A percentile compares a stretch with the other conserved stretches of the same genome.
Conservation (phyloP, 1,284 basidiomycete genomes). For the Porodaedalea pini region DNA sequence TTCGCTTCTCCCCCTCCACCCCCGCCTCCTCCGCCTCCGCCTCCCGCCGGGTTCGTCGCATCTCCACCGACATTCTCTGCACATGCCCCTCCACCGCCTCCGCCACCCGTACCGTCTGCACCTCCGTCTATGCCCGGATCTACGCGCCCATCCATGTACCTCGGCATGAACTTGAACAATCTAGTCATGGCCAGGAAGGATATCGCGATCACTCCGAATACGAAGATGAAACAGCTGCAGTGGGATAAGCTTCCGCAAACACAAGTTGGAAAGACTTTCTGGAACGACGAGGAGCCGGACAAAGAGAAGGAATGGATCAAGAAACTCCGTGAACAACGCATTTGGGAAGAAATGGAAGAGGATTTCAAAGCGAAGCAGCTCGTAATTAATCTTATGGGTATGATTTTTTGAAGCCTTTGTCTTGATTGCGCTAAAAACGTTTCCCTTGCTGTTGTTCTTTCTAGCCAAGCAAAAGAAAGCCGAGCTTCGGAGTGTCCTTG, state of each 20-base stretch:
- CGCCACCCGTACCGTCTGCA: constrained; percentile 40
- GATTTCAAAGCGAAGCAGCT: constrained; percentile 97
- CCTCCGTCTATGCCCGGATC: constrained; percentile 50
- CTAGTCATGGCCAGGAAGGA: constrained; percentile 75
- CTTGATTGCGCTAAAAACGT: not conserved
- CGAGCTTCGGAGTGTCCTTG: constrained; percentile 87
- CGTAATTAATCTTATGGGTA: constrained; percentile 79
- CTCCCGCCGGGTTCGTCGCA: constrained; percentile 25
- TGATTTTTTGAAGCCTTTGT: constrained; percentile 23
- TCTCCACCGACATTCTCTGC: constrained; percentile 28
- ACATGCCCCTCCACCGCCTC: constrained; percentile 37
- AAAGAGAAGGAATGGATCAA: constrained; percentile 76
- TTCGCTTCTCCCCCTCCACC: constrained; percentile 25
- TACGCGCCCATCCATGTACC: constrained; percentile 54
- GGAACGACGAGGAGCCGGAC: constrained; percentile 67
- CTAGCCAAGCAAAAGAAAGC: constrained; percentile 76
- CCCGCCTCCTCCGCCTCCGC: constrained; percentile 27
- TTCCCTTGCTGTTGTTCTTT: not conserved
- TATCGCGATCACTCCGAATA: constrained; percentile 78
- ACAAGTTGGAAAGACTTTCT: constrained; percentile 80
- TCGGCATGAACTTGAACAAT: constrained; percentile 54
- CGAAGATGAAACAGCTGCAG: constrained; percentile 97
- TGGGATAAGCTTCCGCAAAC: constrained; percentile 96
- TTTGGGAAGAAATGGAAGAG: constrained; percentile 97
- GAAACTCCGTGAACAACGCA: constrained; percentile 78